Conservation (phyloP, 306 rosid genomes). For the Cicer pinnatifidum region DNA sequence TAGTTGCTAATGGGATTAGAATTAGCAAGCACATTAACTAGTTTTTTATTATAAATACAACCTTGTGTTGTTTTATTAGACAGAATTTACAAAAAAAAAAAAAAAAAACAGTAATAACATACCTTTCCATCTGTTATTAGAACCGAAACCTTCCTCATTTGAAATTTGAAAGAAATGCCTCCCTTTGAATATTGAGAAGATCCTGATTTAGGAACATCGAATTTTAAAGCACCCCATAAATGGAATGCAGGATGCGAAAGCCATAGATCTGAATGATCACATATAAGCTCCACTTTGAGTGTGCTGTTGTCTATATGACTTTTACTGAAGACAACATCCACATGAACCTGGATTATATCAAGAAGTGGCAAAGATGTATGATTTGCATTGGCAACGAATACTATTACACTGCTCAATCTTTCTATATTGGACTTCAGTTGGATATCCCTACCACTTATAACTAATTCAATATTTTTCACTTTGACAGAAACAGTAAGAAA, state of each 20-base stretch:
- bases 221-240: slow-evolving; percentile 61
- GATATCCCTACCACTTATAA: slow-evolving; percentile 46
- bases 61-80: no score
- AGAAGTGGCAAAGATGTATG: slow-evolving; percentile 70
- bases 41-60: no score
- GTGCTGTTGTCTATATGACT: slow-evolving; percentile 40
- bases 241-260: slow-evolving; percentile 70
- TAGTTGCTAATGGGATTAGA: no score
- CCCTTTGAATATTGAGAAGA: slow-evolving; percentile 56
- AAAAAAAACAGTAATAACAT: slow-evolving; percentile 37
- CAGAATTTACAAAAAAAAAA: no score
- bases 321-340: slow-evolving; percentile 53
- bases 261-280: slow-evolving; percentile 74
- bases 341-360: slow-evolving; percentile 59
- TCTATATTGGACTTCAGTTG: slow-evolving; percentile 61
- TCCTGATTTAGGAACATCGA: slow-evolving; percentile 52
- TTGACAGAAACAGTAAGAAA: slow-evolving; percentile 56
- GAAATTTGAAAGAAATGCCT: slow-evolving; percentile 55
- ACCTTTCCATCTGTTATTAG: slow-evolving; percentile 94
- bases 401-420: slow-evolving; percentile 63
- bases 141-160: slow-evolving; percentile 68
- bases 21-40: no score
- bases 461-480: slow-evolving; percentile 58
- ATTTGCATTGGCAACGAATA: slow-evolving; percentile 53
- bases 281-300: slow-evolving; percentile 58